Percentiles rank a stretch among this genome's conserved stretches.
phyloP scores from a whole-genome alignment of 2,329 filamentous ascomycete genomes.

The Xylaria multiplex region DNA sequence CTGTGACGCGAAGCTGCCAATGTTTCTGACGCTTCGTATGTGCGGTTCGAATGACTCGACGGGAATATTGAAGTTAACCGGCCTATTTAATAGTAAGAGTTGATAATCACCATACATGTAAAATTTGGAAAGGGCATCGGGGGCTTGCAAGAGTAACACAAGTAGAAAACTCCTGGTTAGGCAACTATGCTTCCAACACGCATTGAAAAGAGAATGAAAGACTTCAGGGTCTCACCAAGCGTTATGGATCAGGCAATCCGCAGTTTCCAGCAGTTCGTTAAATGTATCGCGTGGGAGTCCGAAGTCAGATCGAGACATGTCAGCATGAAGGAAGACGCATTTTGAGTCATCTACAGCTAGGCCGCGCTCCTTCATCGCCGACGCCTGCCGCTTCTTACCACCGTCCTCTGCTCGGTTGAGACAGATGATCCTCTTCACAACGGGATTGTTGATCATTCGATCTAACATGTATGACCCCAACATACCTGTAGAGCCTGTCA shows the following conservation, averaged over 20 bases:
- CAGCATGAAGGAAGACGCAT: conserved; percentile 60
- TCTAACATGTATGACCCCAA: conserved; percentile 60
- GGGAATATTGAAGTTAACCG: conserved; percentile 64
- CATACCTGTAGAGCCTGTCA: conserved; percentile 62
- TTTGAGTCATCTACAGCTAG: conserved; percentile 51
- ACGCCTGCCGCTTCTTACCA: conserved; percentile 52
- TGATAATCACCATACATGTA: too few relatives aligned
- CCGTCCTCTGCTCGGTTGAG: conserved; percentile 60
- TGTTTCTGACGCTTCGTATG: conserved; percentile 60
- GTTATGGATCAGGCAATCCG: conserved; percentile 63
- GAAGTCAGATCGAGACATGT: conserved; percentile 58
- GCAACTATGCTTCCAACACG: too few relatives aligned
- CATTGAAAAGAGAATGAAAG: too few relatives aligned
- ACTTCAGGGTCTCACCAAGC: conserved; percentile 50
- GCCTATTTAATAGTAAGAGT: conserved; percentile 40
- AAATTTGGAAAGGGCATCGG: too few relatives aligned
- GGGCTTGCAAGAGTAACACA: too few relatives aligned
- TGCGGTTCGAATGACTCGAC: conserved; percentile 61
- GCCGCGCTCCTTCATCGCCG: conserved; percentile 52
- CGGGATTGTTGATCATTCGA: conserved; percentile 47
- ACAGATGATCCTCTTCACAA: conserved; percentile 57
- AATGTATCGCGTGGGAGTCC: conserved; percentile 56
- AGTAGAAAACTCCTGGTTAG: too few relatives aligned
- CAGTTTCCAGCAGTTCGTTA: conserved; percentile 51
- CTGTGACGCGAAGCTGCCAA: conserved; percentile 55